phyloP scores from a whole-genome alignment of 2,329 filamentous ascomycete species.

The Aspergillus japonicus region DNA sequence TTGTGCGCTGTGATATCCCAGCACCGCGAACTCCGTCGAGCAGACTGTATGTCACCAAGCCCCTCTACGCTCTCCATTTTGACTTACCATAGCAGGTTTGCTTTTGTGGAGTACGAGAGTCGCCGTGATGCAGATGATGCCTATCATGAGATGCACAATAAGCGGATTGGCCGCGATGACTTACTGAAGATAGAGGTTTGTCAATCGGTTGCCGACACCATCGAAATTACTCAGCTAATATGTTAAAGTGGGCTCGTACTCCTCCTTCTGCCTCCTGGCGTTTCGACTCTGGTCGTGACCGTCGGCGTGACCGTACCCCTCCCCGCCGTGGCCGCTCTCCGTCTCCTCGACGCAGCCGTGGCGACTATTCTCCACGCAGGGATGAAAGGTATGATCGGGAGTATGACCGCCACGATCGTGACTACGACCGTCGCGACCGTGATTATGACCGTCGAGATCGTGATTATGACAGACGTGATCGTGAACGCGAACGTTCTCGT shows the following conservation, averaged over 20 bases:
- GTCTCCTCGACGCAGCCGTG: conserved; percentile 57
- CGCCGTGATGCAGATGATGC: conserved; percentile 97
- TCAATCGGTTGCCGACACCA: background rate
- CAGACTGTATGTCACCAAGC: conserved; percentile 73
- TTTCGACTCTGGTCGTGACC: conserved; percentile 87
- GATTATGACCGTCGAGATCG: conserved; percentile 64
- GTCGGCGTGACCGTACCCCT: conserved; percentile 65
- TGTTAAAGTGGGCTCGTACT: conserved; percentile 85
- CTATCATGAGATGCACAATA: conserved; percentile 99
- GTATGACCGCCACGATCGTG: conserved; percentile 67
- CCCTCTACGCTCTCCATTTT: conserved; percentile 13
- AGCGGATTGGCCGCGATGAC: conserved; percentile 93
- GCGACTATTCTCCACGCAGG: conserved; percentile 82
- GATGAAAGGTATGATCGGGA: conserved; percentile 82
- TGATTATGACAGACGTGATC: conserved; percentile 51
- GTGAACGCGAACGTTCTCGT: conserved; percentile 63
- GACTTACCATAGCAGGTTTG: conserved; percentile 65
- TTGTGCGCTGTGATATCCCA: conserved; percentile 97
- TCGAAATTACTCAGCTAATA: conserved; percentile 16
- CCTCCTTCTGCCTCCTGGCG: conserved; percentile 98
- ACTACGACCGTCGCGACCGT: conserved; percentile 68
- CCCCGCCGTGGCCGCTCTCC: conserved; percentile 68
- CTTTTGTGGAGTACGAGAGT: conserved; percentile 98
- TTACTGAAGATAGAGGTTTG: conserved; percentile 94
- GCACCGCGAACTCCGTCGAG: conserved; percentile 90